These are phyloP conservation scores for Phylloporus sp. DNA, from an alignment of 768 basidiomycete genomes.

Conservation along the genomic window DNA sequence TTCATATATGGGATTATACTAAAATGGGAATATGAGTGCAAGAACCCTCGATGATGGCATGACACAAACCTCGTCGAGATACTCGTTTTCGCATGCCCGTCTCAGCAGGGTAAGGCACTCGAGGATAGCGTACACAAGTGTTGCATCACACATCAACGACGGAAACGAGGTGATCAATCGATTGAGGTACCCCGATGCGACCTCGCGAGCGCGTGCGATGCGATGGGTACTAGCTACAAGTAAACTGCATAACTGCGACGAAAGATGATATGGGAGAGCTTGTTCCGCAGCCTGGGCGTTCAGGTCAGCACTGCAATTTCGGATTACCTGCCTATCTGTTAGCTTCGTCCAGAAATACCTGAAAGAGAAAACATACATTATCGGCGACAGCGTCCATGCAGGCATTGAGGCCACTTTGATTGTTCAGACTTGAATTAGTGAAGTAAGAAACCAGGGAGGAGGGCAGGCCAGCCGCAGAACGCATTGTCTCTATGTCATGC, in stretches of 20 bases:
- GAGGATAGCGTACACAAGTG: slow-evolving; percentile 83
- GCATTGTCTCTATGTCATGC: slow-evolving; percentile 85
- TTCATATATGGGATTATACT: slow-evolving; percentile 88
- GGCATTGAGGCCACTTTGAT: slow-evolving; percentile 55
- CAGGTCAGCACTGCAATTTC: slow-evolving; percentile 67
- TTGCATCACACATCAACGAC: slow-evolving; percentile 87
- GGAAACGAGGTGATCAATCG: slow-evolving; percentile 88
- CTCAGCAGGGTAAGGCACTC: slow-evolving; percentile 89
- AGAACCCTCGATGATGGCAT: neutral
- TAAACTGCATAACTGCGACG: slow-evolving; percentile 69
- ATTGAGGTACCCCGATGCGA: slow-evolving; percentile 81
- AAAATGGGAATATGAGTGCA: slow-evolving; percentile 1
- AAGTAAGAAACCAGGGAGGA: slow-evolving; percentile 86
- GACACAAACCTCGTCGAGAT: slow-evolving; percentile 72
- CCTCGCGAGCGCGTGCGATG: slow-evolving; percentile 72
- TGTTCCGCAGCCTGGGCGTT: slow-evolving; percentile 76
- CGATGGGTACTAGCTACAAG: slow-evolving; percentile 80
- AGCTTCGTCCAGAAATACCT: neutral
- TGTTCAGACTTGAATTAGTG: slow-evolving; percentile 80
- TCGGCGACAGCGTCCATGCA: slow-evolving; percentile 88
- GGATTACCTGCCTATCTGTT: slow-evolving; percentile 60
- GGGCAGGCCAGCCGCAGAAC: slow-evolving; percentile 73
- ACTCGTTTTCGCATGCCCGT: slow-evolving; percentile 87
- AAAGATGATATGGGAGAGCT: slow-evolving; percentile 63
- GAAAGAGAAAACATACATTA: slow-evolving; percentile 47